These are phyloP conservation scores for Xylariaceae sp. DNA, from an alignment of 2,329 filamentous ascomycete species.

Conservation along the genomic window DNA sequence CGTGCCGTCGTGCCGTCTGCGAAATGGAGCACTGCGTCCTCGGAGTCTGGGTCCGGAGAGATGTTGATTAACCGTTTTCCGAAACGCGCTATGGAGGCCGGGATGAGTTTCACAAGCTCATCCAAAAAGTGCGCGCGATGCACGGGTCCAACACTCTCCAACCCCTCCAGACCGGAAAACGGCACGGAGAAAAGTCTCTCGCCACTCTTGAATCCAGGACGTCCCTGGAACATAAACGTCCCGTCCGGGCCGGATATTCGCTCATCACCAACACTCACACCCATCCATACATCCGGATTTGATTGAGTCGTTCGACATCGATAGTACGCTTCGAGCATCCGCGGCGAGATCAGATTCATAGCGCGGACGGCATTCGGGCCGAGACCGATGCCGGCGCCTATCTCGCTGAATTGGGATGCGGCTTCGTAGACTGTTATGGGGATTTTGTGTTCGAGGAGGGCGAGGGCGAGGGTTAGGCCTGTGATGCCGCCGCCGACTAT, in stretches of 20 bases:
- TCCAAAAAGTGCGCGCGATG: slow-evolving; percentile 39
- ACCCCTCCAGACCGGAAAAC: slow-evolving; percentile 14
- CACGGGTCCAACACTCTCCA: slow-evolving; percentile 22
- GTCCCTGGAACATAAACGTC: slow-evolving; percentile 18
- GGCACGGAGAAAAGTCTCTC: slow-evolving; percentile 23
- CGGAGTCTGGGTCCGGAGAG: slow-evolving; percentile 17
- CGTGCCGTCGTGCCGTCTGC: slow-evolving; percentile 36
- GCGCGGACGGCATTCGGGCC: slow-evolving; percentile 33
- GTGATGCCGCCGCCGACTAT: slow-evolving; percentile 40
- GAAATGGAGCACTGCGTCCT: slow-evolving; percentile 31
- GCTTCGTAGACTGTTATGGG: slow-evolving; percentile 35
- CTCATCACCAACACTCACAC: slow-evolving; percentile 22
- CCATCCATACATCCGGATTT: slow-evolving; percentile 25
- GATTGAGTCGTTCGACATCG: slow-evolving; percentile 28
- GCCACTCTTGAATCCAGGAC: slow-evolving; percentile 18
- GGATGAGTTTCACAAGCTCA: slow-evolving; percentile 37
- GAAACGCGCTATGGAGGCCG: slow-evolving; percentile 30
- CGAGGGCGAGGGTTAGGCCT: slow-evolving; percentile 35
- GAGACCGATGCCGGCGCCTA: slow-evolving; percentile 36
- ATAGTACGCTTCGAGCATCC: slow-evolving; percentile 28
- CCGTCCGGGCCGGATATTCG: slow-evolving; percentile 22
- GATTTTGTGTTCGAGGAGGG: slow-evolving; percentile 30
- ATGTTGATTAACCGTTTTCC: slow-evolving; percentile 35
- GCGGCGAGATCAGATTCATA: slow-evolving; percentile 29
- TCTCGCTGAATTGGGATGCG: slow-evolving; percentile 32